phyloP scores from a whole-genome alignment of 345 rosid genomes.

The Luvunga scandens region DNA sequence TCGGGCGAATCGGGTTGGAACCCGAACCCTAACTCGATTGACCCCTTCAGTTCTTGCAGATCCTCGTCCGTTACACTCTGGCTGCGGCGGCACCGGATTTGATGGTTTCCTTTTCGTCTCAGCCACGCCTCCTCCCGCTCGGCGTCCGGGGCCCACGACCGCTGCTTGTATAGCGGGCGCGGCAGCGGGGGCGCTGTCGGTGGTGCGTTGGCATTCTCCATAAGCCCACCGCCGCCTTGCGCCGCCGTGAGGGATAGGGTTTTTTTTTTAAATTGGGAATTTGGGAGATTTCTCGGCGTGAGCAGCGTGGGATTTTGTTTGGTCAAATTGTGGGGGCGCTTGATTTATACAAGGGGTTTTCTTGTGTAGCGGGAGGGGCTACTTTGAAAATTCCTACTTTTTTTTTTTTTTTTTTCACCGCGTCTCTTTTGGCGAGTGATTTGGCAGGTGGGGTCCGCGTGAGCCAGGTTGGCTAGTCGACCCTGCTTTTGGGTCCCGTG shows the following conservation, averaged over 20 bases:
- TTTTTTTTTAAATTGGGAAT: neutral
- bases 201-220: constrained; percentile 16
- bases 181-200: constrained; percentile 28
- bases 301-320: neutral
- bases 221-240: neutral
- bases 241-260: neutral
- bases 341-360: too few relatives aligned
- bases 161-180: constrained; percentile 48
- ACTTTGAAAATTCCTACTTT: neutral
- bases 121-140: constrained; percentile 79
- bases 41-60: constrained; percentile 75
- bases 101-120: constrained; percentile 36
- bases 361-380: neutral
- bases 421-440: neutral
- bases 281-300: neutral
- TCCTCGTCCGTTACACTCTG: constrained; percentile 78
- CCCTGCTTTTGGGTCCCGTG: neutral
- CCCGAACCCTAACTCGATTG: constrained; percentile 85
- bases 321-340: neutral
- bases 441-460: neutral
- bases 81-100: constrained; percentile 25
- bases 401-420: too few relatives aligned
- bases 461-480: neutral
- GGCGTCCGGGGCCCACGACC: constrained; percentile 79
- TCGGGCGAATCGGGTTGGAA: constrained; percentile 64